These are phyloP conservation scores for Beauveria pseudobassiana DNA, from an alignment of 2,329 filamentous ascomycete species.

Conservation along the genomic window DNA sequence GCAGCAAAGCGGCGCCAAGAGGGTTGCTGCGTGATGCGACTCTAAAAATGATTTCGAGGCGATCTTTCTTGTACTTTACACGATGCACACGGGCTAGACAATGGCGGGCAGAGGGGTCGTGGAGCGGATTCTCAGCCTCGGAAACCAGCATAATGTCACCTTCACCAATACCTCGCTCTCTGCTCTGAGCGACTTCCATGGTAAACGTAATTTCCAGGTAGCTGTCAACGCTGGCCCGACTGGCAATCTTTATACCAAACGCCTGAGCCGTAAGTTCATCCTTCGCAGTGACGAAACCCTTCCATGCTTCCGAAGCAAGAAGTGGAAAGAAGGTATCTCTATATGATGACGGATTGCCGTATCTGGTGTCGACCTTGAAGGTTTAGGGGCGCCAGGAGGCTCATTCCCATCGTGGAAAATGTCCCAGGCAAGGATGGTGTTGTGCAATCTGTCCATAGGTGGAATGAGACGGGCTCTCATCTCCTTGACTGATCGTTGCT, in stretches of 20 bases:
- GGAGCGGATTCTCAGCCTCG: constrained; percentile 62
- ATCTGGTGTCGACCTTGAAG: constrained; percentile 70
- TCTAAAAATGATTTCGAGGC: constrained; percentile 78
- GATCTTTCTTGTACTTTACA: constrained; percentile 71
- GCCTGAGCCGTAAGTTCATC: constrained; percentile 75
- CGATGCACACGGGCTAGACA: constrained; percentile 81
- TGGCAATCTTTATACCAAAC: constrained; percentile 82
- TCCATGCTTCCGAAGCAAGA: constrained; percentile 89
- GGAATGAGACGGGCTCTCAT: constrained; percentile 89
- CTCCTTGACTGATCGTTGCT: constrained; percentile 78
- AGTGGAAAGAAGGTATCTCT: constrained; percentile 86
- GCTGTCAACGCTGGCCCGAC: constrained; percentile 81
- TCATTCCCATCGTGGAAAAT: constrained; percentile 86
- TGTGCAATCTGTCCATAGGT: constrained; percentile 77
- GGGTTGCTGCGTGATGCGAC: constrained; percentile 61
- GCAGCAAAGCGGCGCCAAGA: constrained; percentile 55
- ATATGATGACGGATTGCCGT: constrained; percentile 69
- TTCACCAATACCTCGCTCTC: constrained; percentile 67
- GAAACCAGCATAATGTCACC: constrained; percentile 88
- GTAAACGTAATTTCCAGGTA: constrained; percentile 87
- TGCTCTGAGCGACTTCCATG: constrained; percentile 62
- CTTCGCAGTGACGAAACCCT: constrained; percentile 81
- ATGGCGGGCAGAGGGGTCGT: constrained; percentile 58
- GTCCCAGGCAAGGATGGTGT: constrained; percentile 85
- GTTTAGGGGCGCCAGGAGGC: constrained; percentile 69